Evolutionary conservation across 164 flowering plant species (phyloP).

Genomic region (Sedum album): DNA sequence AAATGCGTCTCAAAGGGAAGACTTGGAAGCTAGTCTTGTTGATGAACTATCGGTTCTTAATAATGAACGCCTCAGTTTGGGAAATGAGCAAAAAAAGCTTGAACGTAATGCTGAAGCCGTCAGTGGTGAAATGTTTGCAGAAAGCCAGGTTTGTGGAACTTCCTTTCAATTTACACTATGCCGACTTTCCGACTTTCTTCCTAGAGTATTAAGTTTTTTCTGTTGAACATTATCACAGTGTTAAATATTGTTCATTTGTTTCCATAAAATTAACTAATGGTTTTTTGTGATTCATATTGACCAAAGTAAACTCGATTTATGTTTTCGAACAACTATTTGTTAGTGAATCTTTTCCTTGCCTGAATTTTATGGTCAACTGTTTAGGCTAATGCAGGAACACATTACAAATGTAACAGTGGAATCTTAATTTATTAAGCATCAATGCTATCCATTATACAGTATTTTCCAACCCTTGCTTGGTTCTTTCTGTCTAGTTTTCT

Average conservation of each 20-base stretch:
- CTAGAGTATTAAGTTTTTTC: background rate
- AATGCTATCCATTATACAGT: background rate
- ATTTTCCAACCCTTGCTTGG: background rate
- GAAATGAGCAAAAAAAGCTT: conserved; percentile 72
- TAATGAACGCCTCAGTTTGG: conserved; percentile 46
- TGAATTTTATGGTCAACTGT: background rate
- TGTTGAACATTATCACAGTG: background rate
- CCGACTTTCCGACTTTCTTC: background rate
- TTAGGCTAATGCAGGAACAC: background rate
- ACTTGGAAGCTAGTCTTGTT: conserved; percentile 38
- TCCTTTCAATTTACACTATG: background rate
- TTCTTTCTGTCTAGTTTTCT: background rate
- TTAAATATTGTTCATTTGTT: background rate
- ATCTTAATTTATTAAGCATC: background rate
- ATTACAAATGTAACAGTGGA: background rate
- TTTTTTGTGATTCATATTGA: background rate
- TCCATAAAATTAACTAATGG: background rate
- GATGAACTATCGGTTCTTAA: conserved; percentile 49
- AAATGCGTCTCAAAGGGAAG: conserved; percentile 19
- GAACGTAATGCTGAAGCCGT: conserved; percentile 94
- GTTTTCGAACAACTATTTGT: background rate
- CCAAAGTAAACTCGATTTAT: background rate
- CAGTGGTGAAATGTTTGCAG: conserved; percentile 87
- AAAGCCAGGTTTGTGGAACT: conserved; percentile 69
- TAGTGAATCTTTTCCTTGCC: background rate